Percentiles rank a stretch among this genome's conserved stretches.
phyloP scores from a whole-genome alignment of 768 basidiomycete species.

The Mycena maculata region DNA sequence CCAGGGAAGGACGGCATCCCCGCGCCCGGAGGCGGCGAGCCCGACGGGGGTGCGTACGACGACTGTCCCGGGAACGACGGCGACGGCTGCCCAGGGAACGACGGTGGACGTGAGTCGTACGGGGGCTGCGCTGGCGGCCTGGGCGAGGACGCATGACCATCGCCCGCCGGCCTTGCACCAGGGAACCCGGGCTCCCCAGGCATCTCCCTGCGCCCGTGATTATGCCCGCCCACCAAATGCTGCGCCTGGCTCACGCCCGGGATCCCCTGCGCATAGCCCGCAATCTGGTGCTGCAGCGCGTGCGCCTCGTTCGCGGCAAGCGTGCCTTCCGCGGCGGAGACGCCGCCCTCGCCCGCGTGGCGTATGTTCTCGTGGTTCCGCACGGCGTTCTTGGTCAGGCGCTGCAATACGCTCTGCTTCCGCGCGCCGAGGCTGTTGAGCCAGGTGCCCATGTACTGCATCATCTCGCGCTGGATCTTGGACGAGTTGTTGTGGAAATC shows the following conservation, averaged over 20 bases:
- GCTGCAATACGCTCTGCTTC: constrained; percentile 61
- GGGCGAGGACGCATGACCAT: constrained; percentile 30
- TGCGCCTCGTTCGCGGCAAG: constrained; percentile 61
- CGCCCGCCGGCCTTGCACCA: constrained; percentile 44
- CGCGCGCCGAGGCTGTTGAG: constrained; percentile 60
- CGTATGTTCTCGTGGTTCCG: constrained; percentile 81
- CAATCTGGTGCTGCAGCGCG: constrained; percentile 59
- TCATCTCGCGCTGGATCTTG: constrained; percentile 80
- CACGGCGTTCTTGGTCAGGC: constrained; percentile 74
- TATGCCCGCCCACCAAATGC: constrained; percentile 44
- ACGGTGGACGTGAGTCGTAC: constrained; percentile 19
- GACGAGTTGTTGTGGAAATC: constrained; percentile 77
- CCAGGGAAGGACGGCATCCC: too few relatives aligned
- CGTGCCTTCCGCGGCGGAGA: constrained; percentile 57
- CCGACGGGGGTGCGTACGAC: constrained; percentile 39
- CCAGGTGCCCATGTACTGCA: constrained; percentile 75
- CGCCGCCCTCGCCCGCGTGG: constrained; percentile 62
- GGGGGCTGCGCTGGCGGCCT: constrained; percentile 12
- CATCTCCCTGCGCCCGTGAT: constrained; percentile 30
- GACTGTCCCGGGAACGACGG: constrained; percentile 30
- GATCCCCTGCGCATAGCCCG: constrained; percentile 58
- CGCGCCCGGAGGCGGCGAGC: constrained; percentile 43
- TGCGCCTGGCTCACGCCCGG: constrained; percentile 61
- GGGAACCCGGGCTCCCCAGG: constrained; percentile 9
- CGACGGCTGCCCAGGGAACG: constrained; percentile 29